phyloP scores from a whole-genome alignment of 2,329 filamentous ascomycete genomes.

The Aspergillus luchuensis region DNA sequence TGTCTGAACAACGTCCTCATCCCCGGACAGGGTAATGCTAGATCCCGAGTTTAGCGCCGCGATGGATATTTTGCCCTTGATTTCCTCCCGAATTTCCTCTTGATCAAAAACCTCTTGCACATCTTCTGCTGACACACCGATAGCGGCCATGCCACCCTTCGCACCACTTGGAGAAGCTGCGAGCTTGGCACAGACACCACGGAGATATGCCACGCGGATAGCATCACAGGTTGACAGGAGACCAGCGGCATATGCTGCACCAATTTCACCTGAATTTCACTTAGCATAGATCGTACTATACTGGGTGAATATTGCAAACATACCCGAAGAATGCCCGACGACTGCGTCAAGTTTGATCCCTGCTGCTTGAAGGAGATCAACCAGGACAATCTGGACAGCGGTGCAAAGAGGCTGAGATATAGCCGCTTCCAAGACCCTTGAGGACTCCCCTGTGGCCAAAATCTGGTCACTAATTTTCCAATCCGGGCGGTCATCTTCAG shows the following conservation, averaged over 20 bases:
- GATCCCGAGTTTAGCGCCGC: constrained; percentile 41
- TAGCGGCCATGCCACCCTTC: constrained; percentile 52
- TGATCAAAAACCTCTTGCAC: no score
- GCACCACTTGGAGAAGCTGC: constrained; percentile 13
- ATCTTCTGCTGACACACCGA: constrained; percentile 39
- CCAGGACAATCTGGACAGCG: constrained; percentile 24
- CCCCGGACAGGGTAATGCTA: constrained; percentile 48
- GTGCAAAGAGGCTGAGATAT: constrained; percentile 22
- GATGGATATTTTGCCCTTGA: constrained; percentile 27
- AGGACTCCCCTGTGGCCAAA: neutral
- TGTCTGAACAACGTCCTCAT: constrained; percentile 35
- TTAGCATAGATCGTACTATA: neutral
- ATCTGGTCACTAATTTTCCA: constrained; percentile 13
- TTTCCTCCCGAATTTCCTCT: constrained; percentile 9
- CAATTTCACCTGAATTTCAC: constrained; percentile 44
- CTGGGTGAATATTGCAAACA: neutral
- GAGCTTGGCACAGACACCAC: constrained; percentile 37
- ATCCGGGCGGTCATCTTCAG: neutral
- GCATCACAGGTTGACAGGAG: constrained; percentile 43
- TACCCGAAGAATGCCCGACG: constrained; percentile 51
- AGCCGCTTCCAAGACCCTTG: constrained; percentile 11
- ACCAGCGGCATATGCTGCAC: constrained; percentile 51
- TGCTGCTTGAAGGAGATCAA: constrained; percentile 22
- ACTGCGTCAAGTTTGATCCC: constrained; percentile 35
- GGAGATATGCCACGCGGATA: constrained; percentile 48